A percentile compares a stretch with the other conserved stretches of the same genome.
phyloP scores from a whole-genome alignment of 306 rosid genomes.

The Betula pendula region DNA sequence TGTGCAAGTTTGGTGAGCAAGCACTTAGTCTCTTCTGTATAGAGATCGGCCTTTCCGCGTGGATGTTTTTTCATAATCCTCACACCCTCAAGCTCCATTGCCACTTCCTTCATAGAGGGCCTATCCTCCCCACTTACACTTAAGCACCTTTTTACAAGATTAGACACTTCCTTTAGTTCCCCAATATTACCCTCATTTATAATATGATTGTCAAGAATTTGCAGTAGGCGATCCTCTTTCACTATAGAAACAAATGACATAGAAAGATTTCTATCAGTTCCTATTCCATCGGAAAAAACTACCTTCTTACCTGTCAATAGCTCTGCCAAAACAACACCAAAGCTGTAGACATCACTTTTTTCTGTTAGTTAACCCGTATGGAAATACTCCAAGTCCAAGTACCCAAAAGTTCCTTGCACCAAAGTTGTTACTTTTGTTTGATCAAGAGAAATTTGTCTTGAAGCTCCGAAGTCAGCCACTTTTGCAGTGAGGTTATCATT shows the following conservation, averaged over 20 bases:
- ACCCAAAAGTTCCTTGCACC: conserved; percentile 56
- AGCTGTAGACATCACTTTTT: conserved; percentile 53
- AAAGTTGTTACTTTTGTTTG: conserved; percentile 37
- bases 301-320: conserved; percentile 48
- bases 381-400: conserved; percentile 49
- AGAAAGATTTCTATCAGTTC: conserved; percentile 41
- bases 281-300: conserved; percentile 30
- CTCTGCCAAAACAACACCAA: conserved; percentile 51
- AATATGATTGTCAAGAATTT: conserved; percentile 38
- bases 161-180: too few relatives aligned
- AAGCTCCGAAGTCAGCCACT: too few relatives aligned
- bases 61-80: too few relatives aligned
- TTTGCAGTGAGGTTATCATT: too few relatives aligned
- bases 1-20: not conserved
- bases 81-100: too few relatives aligned
- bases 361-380: conserved; percentile 15
- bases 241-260: conserved; percentile 32
- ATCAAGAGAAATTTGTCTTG: too few relatives aligned
- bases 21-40: too few relatives aligned
- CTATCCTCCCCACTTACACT: too few relatives aligned
- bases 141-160: too few relatives aligned
- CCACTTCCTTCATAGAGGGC: too few relatives aligned
- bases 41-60: too few relatives aligned
- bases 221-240: not conserved
- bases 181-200: too few relatives aligned